These are phyloP conservation scores for Clonostachys chloroleuca DNA, from an alignment of 2,329 filamentous ascomycete species.

Conservation along the genomic window DNA sequence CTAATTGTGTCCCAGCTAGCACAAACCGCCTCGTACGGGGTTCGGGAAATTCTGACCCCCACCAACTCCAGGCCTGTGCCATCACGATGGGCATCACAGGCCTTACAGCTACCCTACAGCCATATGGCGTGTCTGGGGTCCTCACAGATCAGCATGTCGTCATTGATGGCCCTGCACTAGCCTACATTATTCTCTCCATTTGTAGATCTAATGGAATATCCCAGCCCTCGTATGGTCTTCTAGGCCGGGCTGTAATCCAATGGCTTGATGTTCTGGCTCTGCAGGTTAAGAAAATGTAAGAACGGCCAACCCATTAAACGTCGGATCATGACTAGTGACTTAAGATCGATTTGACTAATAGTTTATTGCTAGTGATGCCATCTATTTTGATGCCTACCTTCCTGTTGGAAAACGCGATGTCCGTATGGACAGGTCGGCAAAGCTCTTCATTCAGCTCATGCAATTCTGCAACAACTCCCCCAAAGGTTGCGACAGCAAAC, in stretches of 20 bases:
- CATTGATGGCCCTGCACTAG: slow-evolving; percentile 77
- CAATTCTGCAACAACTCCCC: background rate
- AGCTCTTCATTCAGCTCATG: slow-evolving; percentile 48
- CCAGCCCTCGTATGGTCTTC: slow-evolving; percentile 57
- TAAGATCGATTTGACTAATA: no score
- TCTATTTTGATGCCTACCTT: slow-evolving; percentile 85
- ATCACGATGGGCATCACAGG: slow-evolving; percentile 54
- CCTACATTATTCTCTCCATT: slow-evolving; percentile 65
- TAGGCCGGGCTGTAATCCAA: slow-evolving; percentile 52
- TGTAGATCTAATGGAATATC: slow-evolving; percentile 45
- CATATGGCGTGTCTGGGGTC: slow-evolving; percentile 37
- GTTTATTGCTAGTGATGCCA: slow-evolving; percentile 35
- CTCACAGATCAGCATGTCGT: slow-evolving; percentile 39
- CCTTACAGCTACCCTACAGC: slow-evolving; percentile 46
- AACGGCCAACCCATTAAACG: no score
- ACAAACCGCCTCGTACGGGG: no score
- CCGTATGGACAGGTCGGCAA: slow-evolving; percentile 56
- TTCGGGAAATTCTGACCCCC: background rate
- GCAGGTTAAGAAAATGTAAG: slow-evolving; percentile 17
- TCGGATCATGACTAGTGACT: no score
- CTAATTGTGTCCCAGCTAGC: no score
- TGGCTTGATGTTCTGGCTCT: slow-evolving; percentile 59
- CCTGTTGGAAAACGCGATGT: slow-evolving; percentile 61
- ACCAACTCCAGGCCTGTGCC: background rate
- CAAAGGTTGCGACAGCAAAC: background rate